Percentiles rank a stretch among this genome's conserved stretches.
These are phyloP conservation scores for Domatiomyces catenatus DNA, from an alignment of 2,329 filamentous ascomycete genomes.

Conservation along the genomic window DNA sequence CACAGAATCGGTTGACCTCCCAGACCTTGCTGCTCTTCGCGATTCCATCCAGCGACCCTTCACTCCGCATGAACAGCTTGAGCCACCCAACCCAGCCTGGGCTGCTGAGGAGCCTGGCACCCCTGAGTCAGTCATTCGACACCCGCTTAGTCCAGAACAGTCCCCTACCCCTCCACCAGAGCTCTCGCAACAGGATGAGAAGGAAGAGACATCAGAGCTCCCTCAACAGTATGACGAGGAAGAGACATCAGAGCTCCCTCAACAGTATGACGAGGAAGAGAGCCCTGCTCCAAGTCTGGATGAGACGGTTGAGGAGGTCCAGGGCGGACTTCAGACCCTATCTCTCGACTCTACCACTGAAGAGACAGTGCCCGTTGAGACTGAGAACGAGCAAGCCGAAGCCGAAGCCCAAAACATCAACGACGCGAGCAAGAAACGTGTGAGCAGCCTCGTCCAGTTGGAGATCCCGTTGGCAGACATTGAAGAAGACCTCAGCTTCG, in stretches of 20 bases:
- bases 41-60: conserved; percentile 27
- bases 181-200: conserved; percentile 8
- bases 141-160: conserved; percentile 37
- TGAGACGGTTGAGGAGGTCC: conserved; percentile 2
- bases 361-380: neutral
- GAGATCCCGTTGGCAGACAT: conserved; percentile 61
- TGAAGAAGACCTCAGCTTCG: conserved; percentile 58
- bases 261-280: conserved; percentile 6
- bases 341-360: neutral
- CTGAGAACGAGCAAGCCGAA: neutral
- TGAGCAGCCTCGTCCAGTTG: conserved; percentile 62
- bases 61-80: conserved; percentile 13
- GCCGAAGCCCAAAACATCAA: neutral
- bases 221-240: conserved; percentile 7
- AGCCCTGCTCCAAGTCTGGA: conserved; percentile 7
- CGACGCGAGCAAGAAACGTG: conserved; percentile 25
- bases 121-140: conserved; percentile 80
- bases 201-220: conserved; percentile 7
- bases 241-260: conserved; percentile 8
- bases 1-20: conserved; percentile 17
- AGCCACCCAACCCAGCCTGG: conserved; percentile 7
- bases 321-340: conserved; percentile 2
- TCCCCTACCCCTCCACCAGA: conserved; percentile 3
- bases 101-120: conserved; percentile 45
- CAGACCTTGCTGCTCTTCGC: conserved; percentile 23